Percentiles rank a stretch among this genome's conserved stretches.
These are phyloP conservation scores for Piloderma croceum DNA, from an alignment of 768 basidiomycete genomes.

Conservation along the genomic window DNA sequence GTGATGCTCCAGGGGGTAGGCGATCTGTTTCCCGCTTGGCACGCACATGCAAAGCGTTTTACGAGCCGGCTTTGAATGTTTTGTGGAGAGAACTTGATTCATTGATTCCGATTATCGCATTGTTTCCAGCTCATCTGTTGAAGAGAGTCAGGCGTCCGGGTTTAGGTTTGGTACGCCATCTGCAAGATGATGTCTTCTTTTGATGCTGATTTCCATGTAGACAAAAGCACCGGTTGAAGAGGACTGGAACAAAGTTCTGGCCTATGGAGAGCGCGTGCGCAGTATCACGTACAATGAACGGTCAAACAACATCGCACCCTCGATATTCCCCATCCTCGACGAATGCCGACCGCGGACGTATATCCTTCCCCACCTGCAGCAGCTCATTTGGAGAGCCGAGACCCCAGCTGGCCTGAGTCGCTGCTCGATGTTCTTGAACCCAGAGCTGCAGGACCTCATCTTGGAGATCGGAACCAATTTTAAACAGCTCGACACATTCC, in stretches of 20 bases:
- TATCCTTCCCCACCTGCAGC: slow-evolving; percentile 64
- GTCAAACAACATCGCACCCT: slow-evolving; percentile 54
- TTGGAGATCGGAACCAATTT: slow-evolving; percentile 59
- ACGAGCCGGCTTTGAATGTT: slow-evolving; percentile 63
- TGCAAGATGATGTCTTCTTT: not conserved
- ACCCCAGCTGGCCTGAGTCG: slow-evolving; percentile 61
- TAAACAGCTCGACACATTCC: slow-evolving; percentile 50
- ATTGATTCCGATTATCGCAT: slow-evolving; percentile 60
- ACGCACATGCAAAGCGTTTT: slow-evolving; percentile 69
- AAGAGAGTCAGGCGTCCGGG: slow-evolving; percentile 70
- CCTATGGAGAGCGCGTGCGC: slow-evolving; percentile 62
- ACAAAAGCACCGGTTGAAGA: slow-evolving; percentile 54
- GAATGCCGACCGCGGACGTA: slow-evolving; percentile 57
- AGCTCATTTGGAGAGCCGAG: slow-evolving; percentile 69
- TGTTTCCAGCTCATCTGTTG: slow-evolving; percentile 64
- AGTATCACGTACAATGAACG: slow-evolving; percentile 67
- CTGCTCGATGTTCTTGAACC: slow-evolving; percentile 58
- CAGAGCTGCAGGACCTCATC: slow-evolving; percentile 53
- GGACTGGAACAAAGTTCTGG: slow-evolving; percentile 64
- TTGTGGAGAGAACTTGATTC: slow-evolving; percentile 80
- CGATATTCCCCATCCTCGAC: slow-evolving; percentile 63
- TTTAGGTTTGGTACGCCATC: slow-evolving; percentile 61
- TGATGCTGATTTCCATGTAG: slow-evolving; percentile 27
- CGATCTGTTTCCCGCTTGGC: slow-evolving; percentile 66
- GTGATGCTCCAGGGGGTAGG: slow-evolving; percentile 57